Conservation (phyloP, 257 asterid genomes). For the Henckelia pumila region DNA sequence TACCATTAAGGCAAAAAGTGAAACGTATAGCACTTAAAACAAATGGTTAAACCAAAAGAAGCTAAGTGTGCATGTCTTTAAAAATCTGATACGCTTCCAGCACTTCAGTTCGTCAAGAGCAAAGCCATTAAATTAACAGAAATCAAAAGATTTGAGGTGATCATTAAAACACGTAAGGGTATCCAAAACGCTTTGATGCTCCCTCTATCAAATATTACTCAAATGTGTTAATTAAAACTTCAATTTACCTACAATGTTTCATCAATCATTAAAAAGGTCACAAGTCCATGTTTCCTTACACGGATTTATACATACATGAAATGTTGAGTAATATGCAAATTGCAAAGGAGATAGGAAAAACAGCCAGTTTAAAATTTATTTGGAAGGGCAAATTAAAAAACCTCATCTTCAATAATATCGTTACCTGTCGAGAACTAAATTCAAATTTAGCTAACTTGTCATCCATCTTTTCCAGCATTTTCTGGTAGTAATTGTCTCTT, state of each 20-base stretch:
- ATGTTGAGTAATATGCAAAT: slow-evolving; percentile 10
- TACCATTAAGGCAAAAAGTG: background rate
- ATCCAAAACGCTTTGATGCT: slow-evolving; percentile 7
- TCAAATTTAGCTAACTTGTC: slow-evolving; percentile 50
- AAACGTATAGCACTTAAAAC: background rate
- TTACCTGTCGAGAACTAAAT: slow-evolving; percentile 67
- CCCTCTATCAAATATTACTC: slow-evolving; percentile 13
- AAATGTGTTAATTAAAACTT: slow-evolving; percentile 21
- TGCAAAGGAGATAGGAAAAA: slow-evolving; percentile 15
- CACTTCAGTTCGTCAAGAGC: slow-evolving; percentile 18
- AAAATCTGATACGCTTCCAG: slow-evolving; percentile 19
- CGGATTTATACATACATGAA: slow-evolving; percentile 6
- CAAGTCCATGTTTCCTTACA: slow-evolving; percentile 5
- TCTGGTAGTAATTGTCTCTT: slow-evolving; percentile 63
- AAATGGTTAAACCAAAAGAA: slow-evolving; percentile 12
- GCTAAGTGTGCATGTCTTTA: slow-evolving; percentile 5
- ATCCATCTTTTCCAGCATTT: slow-evolving; percentile 72
- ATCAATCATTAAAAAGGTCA: slow-evolving; percentile 25
- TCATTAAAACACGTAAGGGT: slow-evolving; percentile 1
- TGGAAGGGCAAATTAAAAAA: slow-evolving; percentile 18
- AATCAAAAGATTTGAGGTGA: slow-evolving; percentile 10
- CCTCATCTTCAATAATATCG: slow-evolving; percentile 12
- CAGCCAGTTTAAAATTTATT: slow-evolving; percentile 14
- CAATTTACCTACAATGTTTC: slow-evolving; percentile 17
- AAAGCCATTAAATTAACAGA: slow-evolving; percentile 15